Base-by-base conservation (phyloP, 495 filamentous ascomycete species). In the Trichoderma asperelloides region DNA sequence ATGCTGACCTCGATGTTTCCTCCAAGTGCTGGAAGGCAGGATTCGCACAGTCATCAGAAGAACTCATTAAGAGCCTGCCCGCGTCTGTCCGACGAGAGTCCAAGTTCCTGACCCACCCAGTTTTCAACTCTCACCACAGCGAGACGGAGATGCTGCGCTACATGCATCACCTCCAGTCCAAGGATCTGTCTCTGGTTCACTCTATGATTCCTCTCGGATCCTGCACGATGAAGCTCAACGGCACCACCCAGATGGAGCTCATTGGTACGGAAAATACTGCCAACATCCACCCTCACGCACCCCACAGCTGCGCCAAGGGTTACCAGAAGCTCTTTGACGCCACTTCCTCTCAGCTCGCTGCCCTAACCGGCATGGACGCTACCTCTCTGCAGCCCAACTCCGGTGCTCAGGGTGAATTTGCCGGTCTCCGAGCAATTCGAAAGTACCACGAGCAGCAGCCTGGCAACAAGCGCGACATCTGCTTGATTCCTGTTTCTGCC, bases 161-260 rank as follows among this genome's bases (percentile, higher is more conserved):
- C 79, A 97, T 98, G 66, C 86, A 92, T 70, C 92, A 96, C 76
- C 84, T 98, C 11, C 91, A 97, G 77, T 97, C 93, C 51, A 97
- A 96, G 77, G 95, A 98, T 75, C 81, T 98, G 6, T 98, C 96
- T 21, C 82, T 98, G 47, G 90, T 90, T 8, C 96, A 98, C 80
- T 98, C 96, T 13, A 98, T 98, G 95, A 98, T 98, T 69, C 93
- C 95, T 8, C 86, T 98, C n/a, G 95, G 95, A 33, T 98, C 96
- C 21, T 98, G 95, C 82, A 98, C 95, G 27, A 98, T 98, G 95
- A 98, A 98, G 83, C 88, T 98, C 55, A 98, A 98, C 74, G 92
- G 91, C 67, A 96, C 94, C 40, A 49, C 39, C 41, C 64, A 45
- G 64, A 41, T 65, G 39, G 64, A 65, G 64, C 64, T 65, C 41